Conservation (phyloP, 2,329 filamentous ascomycete species). For the Rugonectria rugulosa region DNA sequence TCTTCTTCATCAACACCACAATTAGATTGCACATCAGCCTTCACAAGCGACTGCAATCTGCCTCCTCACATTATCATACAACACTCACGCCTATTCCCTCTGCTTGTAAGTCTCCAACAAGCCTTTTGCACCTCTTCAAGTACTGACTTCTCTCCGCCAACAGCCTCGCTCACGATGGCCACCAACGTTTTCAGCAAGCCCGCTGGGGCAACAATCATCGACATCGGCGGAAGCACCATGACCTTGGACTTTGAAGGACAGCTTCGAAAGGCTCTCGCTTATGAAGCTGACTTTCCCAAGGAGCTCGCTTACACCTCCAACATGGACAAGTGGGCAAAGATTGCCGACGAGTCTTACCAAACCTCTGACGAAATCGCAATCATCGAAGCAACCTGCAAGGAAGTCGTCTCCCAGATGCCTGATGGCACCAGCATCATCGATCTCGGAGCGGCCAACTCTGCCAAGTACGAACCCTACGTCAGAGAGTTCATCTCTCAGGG, state of each 20-base stretch:
- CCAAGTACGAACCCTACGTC: constrained; percentile 32
- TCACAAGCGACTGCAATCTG: no score
- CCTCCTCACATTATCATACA: no score
- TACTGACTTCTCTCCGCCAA: no score
- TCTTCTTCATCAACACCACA: no score
- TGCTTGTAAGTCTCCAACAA: no score
- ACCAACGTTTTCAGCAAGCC: no score
- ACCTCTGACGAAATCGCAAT: constrained; percentile 25
- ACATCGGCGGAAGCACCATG: constrained; percentile 29
- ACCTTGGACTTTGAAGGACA: constrained; percentile 18
- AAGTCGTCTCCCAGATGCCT: constrained; percentile 21
- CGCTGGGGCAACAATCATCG: no score
- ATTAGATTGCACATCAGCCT: no score
- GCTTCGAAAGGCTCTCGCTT: constrained; percentile 14
- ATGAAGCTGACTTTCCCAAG: constrained; percentile 32
- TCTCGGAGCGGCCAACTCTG: constrained; percentile 31
- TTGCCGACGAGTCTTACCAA: constrained; percentile 31
- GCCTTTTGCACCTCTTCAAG: no score
- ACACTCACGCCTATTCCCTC: no score
- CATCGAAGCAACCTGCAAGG: constrained; percentile 26
- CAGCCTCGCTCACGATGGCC: no score
- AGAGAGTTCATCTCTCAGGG: constrained; percentile 23
- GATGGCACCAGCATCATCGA: constrained; percentile 23
- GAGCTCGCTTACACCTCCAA: constrained; percentile 32
- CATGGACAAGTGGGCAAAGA: constrained; percentile 29